phyloP scores from a whole-genome alignment of 2,329 filamentous ascomycete genomes.

The Trichoderma endophyticum region DNA sequence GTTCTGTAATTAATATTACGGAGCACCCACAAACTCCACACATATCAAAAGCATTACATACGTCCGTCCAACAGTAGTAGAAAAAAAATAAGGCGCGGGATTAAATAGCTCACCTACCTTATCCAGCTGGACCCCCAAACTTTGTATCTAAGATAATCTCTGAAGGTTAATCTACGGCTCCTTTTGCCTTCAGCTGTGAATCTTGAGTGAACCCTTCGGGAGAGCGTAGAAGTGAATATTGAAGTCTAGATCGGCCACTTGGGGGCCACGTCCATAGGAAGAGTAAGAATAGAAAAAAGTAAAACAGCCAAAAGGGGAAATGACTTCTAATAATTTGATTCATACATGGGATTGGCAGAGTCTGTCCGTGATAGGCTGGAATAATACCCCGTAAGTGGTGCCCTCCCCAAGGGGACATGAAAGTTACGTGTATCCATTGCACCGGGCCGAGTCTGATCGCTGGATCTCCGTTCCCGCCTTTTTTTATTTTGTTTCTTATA shows the following conservation, averaged over 20 bases:
- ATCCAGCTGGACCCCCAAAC: not conserved
- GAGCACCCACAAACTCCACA: not conserved
- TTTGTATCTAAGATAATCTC: not conserved
- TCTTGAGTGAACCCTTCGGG: not conserved
- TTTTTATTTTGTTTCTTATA: not conserved
- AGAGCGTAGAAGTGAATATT: not conserved
- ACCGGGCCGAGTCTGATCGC: constrained; percentile 1
- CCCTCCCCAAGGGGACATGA: not conserved
- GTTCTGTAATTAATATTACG: constrained; percentile 5
- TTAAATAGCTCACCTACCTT: constrained; percentile 11
- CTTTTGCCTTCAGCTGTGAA: not conserved
- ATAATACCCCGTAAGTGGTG: not conserved
- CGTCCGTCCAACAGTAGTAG: not conserved
- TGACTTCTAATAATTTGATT: not conserved
- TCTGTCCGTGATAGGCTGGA: not conserved
- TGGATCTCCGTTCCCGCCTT: constrained; percentile 10
- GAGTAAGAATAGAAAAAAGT: no score
- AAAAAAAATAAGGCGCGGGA: not conserved
- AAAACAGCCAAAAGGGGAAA: not conserved
- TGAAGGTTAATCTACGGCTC: not conserved
- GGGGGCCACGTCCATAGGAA: not conserved
- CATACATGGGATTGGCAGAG: not conserved
- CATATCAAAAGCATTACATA: not conserved
- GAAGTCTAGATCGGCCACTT: not conserved
- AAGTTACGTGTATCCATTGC: not conserved